phyloP scores from a whole-genome alignment of 352 stramenopile genomes.

The Phytophthora boehmeriae region DNA sequence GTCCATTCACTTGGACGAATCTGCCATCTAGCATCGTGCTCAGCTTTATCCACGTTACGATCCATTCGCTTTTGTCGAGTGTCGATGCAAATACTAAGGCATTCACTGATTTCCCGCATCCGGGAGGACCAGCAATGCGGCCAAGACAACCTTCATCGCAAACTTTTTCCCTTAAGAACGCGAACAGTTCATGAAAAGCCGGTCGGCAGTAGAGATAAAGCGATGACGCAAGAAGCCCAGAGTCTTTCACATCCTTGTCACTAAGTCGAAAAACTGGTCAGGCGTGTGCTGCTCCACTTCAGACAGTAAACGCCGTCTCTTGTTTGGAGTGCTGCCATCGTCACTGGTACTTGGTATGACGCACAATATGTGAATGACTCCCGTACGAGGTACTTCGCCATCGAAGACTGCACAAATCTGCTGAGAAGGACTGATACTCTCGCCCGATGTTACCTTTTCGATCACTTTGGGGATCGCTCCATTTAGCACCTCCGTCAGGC shows the following conservation, averaged over 20 bases:
- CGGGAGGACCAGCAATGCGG: constrained; percentile 16
- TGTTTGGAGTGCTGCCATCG: too few relatives aligned
- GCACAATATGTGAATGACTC: too few relatives aligned
- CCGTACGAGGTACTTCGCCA: too few relatives aligned
- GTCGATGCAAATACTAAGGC: constrained; percentile 18
- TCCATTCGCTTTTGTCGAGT: constrained; percentile 12
- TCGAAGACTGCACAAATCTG: too few relatives aligned
- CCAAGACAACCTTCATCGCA: constrained; percentile 13
- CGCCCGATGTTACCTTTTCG: too few relatives aligned
- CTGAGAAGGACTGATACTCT: too few relatives aligned
- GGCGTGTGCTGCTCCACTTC: too few relatives aligned
- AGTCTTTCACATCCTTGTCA: constrained; percentile 10
- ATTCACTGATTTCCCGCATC: constrained; percentile 20
- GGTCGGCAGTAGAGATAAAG: constrained; percentile 18
- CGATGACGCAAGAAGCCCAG: constrained; percentile 1
- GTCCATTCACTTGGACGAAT: constrained; percentile 8
- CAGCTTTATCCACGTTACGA: constrained; percentile 23
- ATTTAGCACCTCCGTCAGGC: too few relatives aligned
- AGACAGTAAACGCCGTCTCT: too few relatives aligned
- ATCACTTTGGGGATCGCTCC: too few relatives aligned
- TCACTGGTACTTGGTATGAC: too few relatives aligned
- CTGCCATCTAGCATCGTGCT: background rate
- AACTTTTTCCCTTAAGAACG: constrained; percentile 18
- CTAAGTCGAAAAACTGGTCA: constrained; percentile 7
- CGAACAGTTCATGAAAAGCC: constrained; percentile 11